Evolutionary conservation across 163 green algal species (phyloP).

Genomic region (Volvox carteri): DNA sequence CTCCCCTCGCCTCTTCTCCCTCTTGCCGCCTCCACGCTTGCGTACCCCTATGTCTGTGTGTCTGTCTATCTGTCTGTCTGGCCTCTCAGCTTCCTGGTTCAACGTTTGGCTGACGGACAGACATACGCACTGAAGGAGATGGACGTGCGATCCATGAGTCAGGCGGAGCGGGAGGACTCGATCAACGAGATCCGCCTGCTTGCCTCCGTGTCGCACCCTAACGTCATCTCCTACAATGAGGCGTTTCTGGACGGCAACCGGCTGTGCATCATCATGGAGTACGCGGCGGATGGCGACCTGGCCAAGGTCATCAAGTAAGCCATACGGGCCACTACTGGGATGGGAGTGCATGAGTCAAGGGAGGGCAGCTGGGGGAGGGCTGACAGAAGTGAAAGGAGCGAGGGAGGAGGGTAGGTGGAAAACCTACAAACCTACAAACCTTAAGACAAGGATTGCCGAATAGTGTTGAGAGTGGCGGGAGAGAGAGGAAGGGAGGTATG

Average conservation of each 20-base stretch:
- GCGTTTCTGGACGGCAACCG: conserved; percentile 87
- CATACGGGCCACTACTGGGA: too few relatives aligned
- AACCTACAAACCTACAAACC: too few relatives aligned
- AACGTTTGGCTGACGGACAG: conserved; percentile 80
- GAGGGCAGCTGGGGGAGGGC: neutral
- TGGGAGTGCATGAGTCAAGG: too few relatives aligned
- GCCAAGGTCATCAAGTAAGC: conserved; percentile 78
- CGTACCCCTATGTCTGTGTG: too few relatives aligned
- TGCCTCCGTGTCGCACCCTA: conserved; percentile 82
- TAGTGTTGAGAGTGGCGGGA: too few relatives aligned
- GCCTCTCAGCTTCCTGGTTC: conserved; percentile 76
- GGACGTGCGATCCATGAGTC: conserved; percentile 79
- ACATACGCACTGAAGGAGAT: conserved; percentile 90
- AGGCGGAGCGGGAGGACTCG: conserved; percentile 78
- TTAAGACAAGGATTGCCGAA: too few relatives aligned
- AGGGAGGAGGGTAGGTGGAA: too few relatives aligned
- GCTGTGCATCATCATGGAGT: conserved; percentile 94
- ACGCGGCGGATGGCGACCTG: conserved; percentile 83
- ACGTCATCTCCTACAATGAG: conserved; percentile 84
- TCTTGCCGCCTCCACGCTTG: too few relatives aligned
- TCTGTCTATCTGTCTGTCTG: too few relatives aligned
- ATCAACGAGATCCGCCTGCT: conserved; percentile 88
- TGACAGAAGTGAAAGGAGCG: too few relatives aligned
- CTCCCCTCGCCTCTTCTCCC: too few relatives aligned
- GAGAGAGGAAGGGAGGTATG: too few relatives aligned